These are phyloP conservation scores for Kitagawia praeruptora DNA, from an alignment of 129 eudicot genomes.

Conservation along the genomic window DNA sequence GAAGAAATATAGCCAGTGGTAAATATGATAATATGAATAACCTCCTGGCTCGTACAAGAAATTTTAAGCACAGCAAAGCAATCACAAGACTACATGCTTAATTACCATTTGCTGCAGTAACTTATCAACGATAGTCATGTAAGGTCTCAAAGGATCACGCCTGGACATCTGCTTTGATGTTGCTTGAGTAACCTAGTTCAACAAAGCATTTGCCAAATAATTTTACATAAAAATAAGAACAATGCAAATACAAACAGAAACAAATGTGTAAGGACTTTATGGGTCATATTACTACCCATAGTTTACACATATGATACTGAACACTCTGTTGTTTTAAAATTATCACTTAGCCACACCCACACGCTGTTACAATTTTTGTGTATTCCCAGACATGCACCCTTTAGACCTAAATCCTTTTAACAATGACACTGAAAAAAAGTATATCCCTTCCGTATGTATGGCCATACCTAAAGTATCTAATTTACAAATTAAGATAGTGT, in stretches of 20 bases:
- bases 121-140: conserved; percentile 74
- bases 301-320: background rate
- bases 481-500: background rate
- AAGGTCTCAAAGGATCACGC: conserved; percentile 90
- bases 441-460: background rate
- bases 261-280: background rate
- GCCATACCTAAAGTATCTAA: background rate
- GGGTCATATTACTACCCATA: background rate
- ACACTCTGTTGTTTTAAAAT: background rate
- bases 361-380: background rate
- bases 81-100: conserved; percentile 9
- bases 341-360: background rate
- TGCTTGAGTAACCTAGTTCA: conserved; percentile 85
- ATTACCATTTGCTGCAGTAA: conserved; percentile 72
- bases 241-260: background rate
- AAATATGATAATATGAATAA: too few species aligned
- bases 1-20: too few species aligned
- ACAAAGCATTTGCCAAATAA: conserved; percentile 11
- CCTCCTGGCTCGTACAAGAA: too few species aligned
- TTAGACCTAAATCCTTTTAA: background rate
- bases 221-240: too few species aligned
- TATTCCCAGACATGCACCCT: background rate
- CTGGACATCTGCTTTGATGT: conserved; percentile 93
- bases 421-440: background rate
- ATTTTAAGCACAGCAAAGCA: background rate